Conservation (phyloP, 331 rosid genomes). For the Arachis monticola region DNA sequence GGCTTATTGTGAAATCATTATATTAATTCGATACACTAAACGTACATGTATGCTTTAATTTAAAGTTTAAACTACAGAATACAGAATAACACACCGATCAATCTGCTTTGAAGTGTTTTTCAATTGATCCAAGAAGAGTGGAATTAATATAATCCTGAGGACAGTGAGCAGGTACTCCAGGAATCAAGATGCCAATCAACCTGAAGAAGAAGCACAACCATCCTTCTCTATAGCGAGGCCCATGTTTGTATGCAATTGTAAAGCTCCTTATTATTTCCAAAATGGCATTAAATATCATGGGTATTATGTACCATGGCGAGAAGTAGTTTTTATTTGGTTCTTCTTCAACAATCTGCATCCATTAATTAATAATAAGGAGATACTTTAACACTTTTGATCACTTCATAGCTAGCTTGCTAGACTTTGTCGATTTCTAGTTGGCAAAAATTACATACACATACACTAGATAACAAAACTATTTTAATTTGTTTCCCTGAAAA, state of each 20-base stretch:
- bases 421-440: too few relatives aligned
- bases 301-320: constrained; percentile 47
- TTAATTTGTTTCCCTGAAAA: too few relatives aligned
- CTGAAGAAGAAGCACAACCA: constrained; percentile 50
- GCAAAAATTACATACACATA: too few relatives aligned
- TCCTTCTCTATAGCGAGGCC: constrained; percentile 57
- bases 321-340: constrained; percentile 77
- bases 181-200: constrained; percentile 54
- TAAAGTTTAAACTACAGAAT: not conserved
- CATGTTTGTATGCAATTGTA: constrained; percentile 43
- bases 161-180: constrained; percentile 64
- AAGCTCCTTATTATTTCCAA: constrained; percentile 71
- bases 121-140: constrained; percentile 55
- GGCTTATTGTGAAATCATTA: too few relatives aligned
- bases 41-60: not conserved
- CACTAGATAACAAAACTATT: too few relatives aligned
- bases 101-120: constrained; percentile 35
- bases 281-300: constrained; percentile 52
- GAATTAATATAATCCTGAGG: constrained; percentile 68
- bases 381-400: not conserved
- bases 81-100: not conserved
- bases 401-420: too few relatives aligned
- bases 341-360: constrained; percentile 54
- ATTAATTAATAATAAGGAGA: not conserved
- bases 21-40: not conserved